phyloP scores from a whole-genome alignment of 225 moss, liverwort and hornwort species.

The Anthoceros angustus region DNA sequence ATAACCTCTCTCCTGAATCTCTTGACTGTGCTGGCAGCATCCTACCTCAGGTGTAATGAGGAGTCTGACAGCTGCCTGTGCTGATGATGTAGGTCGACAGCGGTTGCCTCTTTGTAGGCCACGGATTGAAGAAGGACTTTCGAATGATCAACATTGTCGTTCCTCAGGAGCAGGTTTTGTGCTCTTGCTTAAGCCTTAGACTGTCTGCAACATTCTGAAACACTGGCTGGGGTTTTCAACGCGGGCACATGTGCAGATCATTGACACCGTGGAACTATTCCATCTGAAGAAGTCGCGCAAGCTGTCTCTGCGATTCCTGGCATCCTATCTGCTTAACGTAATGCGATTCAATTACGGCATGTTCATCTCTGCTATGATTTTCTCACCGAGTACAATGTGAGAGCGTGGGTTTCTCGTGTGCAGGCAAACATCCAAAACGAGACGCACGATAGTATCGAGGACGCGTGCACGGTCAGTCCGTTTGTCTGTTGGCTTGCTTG shows the following conservation, averaged over 20 bases:
- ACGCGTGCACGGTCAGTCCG: conserved; percentile 50
- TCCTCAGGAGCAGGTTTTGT: conserved; percentile 44
- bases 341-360: conserved; percentile 10
- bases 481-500: neutral
- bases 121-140: conserved; percentile 61
- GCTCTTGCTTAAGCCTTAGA: conserved; percentile 1
- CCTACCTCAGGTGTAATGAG: neutral
- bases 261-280: conserved; percentile 60
- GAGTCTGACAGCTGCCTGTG: neutral
- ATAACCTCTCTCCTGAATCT: conserved; percentile 4
- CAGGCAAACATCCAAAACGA: conserved; percentile 55
- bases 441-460: conserved; percentile 59
- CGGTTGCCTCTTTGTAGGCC: conserved; percentile 55
- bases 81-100: conserved; percentile 33
- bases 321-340: conserved; percentile 53
- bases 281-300: conserved; percentile 53
- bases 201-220: conserved; percentile 6
- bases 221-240: conserved; percentile 10
- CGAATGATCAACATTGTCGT: conserved; percentile 67
- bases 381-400: neutral
- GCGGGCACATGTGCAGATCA: conserved; percentile 22
- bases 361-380: neutral
- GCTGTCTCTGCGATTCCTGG: conserved; percentile 47
- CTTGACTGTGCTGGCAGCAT: neutral
- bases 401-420: conserved; percentile 8